A percentile compares a stretch with the other conserved stretches of the same genome.
These are phyloP conservation scores for Penicillium sp. DNA, from an alignment of 2,329 filamentous ascomycete genomes.

Conservation along the genomic window DNA sequence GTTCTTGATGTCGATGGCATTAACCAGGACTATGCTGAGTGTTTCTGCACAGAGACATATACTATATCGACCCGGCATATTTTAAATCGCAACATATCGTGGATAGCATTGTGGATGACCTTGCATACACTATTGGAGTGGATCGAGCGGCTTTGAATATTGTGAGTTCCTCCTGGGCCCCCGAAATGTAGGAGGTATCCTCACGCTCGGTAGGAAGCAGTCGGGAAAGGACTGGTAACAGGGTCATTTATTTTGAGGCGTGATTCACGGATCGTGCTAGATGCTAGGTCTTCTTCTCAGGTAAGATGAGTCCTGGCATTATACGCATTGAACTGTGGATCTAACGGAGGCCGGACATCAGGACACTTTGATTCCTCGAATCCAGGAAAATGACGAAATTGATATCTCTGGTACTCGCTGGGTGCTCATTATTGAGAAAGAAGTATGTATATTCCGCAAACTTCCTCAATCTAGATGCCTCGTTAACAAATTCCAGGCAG, in stretches of 20 bases:
- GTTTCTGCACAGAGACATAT: slow-evolving; percentile 56
- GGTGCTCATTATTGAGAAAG: slow-evolving; percentile 66
- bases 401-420: slow-evolving; percentile 52
- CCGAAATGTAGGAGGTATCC: background rate
- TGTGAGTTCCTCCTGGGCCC: slow-evolving; percentile 38
- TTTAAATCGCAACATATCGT: slow-evolving; percentile 60
- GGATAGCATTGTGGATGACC: slow-evolving; percentile 60
- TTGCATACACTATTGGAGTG: slow-evolving; percentile 61
- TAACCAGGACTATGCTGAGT: background rate
- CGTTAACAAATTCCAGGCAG: slow-evolving; percentile 49
- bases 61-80: slow-evolving; percentile 61
- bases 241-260: slow-evolving; percentile 34
- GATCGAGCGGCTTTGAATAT: slow-evolving; percentile 58
- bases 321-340: background rate
- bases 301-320: slow-evolving; percentile 12
- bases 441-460: slow-evolving; percentile 43
- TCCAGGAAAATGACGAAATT: slow-evolving; percentile 47
- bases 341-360: slow-evolving; percentile 22
- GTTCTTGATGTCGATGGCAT: background rate
- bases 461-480: background rate
- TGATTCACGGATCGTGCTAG: slow-evolving; percentile 29
- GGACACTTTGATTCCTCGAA: slow-evolving; percentile 56
- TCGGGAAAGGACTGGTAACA: slow-evolving; percentile 45
- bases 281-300: slow-evolving; percentile 39
- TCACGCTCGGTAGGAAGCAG: slow-evolving; percentile 37